Percentiles rank a stretch among this genome's conserved stretches.
Evolutionary conservation across 192 early-diverging fungal genomes (phyloP).

Genomic region (Umbelopsis sp.): DNA sequence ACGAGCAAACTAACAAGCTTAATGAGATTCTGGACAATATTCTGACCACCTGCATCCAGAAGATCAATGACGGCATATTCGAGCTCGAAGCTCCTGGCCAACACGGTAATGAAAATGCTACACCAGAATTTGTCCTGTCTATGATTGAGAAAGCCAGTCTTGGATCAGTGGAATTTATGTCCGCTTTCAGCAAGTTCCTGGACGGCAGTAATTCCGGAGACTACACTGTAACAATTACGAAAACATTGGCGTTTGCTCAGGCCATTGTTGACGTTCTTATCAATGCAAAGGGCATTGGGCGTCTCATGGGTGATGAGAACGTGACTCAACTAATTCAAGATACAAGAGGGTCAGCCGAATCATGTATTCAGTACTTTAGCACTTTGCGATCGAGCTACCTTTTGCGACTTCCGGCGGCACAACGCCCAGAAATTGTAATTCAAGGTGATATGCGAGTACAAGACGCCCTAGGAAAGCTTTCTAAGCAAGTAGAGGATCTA

Average conservation of each 20-base stretch:
- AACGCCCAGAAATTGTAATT: slow-evolving; percentile 75
- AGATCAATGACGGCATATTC: slow-evolving; percentile 89
- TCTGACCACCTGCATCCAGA: slow-evolving; percentile 82
- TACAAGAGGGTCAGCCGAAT: slow-evolving; percentile 66
- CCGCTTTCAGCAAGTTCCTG: slow-evolving; percentile 46
- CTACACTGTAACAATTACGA: slow-evolving; percentile 83
- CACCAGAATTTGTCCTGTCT: slow-evolving; percentile 89
- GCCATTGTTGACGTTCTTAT: slow-evolving; percentile 78
- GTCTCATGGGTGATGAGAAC: slow-evolving; percentile 81
- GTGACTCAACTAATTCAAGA: slow-evolving; percentile 74
- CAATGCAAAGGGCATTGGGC: slow-evolving; percentile 89
- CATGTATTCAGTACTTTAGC: slow-evolving; percentile 81
- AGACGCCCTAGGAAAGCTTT: slow-evolving; percentile 70
- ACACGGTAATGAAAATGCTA: slow-evolving; percentile 84
- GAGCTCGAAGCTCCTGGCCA: slow-evolving; percentile 81
- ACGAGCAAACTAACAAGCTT: slow-evolving; percentile 67
- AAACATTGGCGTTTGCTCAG: slow-evolving; percentile 80
- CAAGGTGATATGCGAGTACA: slow-evolving; percentile 79
- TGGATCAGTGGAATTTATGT: slow-evolving; percentile 64
- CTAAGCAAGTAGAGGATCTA: slow-evolving; percentile 77
- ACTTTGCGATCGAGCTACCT: slow-evolving; percentile 81
- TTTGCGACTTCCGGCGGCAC: slow-evolving; percentile 60
- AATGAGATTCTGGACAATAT: slow-evolving; percentile 85
- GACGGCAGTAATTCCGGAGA: slow-evolving; percentile 61
- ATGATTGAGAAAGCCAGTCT: slow-evolving; percentile 86